Percentiles rank a stretch among this genome's conserved stretches.
Conservation (phyloP, 2,329 filamentous ascomycete genomes). For the Fusarium drepaniforme region DNA sequence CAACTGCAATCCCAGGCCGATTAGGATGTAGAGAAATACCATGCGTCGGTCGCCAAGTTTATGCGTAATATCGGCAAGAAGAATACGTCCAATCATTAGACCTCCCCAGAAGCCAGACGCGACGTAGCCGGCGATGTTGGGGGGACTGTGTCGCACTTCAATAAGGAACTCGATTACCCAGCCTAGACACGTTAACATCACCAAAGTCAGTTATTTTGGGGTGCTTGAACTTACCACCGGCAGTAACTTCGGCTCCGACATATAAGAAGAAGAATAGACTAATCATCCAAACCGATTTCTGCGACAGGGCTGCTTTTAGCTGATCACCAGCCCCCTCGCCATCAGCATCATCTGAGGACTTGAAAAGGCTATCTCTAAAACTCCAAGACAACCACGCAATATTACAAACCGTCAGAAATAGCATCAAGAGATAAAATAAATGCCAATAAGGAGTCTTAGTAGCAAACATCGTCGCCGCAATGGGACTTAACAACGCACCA, state of each 20-base stretch:
- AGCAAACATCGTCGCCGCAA: background rate
- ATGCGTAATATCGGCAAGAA: background rate
- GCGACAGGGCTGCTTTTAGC: background rate
- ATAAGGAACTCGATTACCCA: background rate
- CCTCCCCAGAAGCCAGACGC: background rate
- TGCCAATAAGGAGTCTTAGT: background rate
- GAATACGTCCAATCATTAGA: background rate
- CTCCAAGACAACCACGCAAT: background rate
- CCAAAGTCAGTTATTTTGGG: fast-evolving
- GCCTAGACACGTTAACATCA: background rate
- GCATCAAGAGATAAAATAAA: background rate
- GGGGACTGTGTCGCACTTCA: background rate
- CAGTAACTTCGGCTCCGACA: background rate
- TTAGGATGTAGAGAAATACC: background rate
- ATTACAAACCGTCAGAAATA: background rate
- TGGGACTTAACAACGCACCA: background rate
- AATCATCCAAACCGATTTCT: background rate
- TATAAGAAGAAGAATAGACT: background rate
- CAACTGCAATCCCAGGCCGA: background rate
- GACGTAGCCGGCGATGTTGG: background rate
- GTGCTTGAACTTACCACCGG: background rate
- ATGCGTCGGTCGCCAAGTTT: background rate
- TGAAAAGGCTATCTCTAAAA: background rate
- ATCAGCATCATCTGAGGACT: background rate
- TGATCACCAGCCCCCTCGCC: background rate